Conservation (phyloP, 2,329 filamentous ascomycete genomes). For the Calonectria pteridis region DNA sequence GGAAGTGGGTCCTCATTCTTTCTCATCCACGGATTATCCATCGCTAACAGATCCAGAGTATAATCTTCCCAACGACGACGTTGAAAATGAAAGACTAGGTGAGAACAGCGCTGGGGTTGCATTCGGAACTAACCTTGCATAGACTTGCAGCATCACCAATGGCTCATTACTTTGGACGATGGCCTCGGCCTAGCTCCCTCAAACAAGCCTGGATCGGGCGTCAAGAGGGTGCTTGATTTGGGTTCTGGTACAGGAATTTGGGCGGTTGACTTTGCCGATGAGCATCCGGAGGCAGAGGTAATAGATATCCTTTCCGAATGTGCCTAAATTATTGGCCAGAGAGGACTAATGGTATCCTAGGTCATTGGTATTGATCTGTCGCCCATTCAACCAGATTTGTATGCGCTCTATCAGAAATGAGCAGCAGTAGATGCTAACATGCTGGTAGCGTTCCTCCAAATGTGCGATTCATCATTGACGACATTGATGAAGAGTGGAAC, state of each 20-base stretch:
- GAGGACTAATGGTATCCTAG: background rate
- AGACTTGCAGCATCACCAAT: slow-evolving; percentile 18
- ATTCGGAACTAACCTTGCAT: background rate
- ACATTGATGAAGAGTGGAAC: slow-evolving; percentile 23
- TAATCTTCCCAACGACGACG: slow-evolving; percentile 1
- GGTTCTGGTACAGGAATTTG: slow-evolving; percentile 14
- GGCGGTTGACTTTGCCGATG: slow-evolving; percentile 13
- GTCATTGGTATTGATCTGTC: slow-evolving; percentile 10
- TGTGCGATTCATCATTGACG: slow-evolving; percentile 20
- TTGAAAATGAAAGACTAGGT: slow-evolving; percentile 15
- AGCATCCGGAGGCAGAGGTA: slow-evolving; percentile 14
- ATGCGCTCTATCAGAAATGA: background rate
- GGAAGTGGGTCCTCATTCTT: background rate
- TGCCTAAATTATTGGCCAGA: no score
- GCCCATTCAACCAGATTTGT: slow-evolving; percentile 3
- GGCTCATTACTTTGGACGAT: slow-evolving; percentile 1
- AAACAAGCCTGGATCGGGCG: background rate
- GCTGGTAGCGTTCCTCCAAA: slow-evolving; percentile 13
- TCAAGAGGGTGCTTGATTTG: background rate
- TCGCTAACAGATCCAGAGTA: background rate
- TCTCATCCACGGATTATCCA: no score
- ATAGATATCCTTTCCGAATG: background rate
- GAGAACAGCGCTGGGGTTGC: background rate
- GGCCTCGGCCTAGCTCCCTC: slow-evolving; percentile 3
- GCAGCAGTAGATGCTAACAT: background rate